Base-by-base conservation (phyloP, 2,329 filamentous ascomycete genomes). In the Penicillium fuscoglaucum region DNA sequence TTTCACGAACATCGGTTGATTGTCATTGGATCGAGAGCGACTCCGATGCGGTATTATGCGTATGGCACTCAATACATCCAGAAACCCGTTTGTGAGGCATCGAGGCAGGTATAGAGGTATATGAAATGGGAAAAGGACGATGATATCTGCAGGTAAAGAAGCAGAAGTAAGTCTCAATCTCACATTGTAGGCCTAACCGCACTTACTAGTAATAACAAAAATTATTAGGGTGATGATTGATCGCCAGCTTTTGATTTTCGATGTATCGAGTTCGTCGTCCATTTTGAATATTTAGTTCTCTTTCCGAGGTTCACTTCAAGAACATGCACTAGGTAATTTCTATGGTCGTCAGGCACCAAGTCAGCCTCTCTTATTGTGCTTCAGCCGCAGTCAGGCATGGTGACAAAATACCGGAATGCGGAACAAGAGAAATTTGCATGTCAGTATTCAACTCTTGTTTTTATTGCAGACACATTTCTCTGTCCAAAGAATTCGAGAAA, bases 161-260 rank as follows among this genome's bases (percentile, higher is more conserved):
- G 64, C 28, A 35, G 40, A 26, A 21, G 43, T 54, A 47, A 58
- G 57, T 10, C 17, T 31, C 28, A 29, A 24, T 19, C 41, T 19
- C 35, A 17, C 15, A 4, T 31, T 37, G 10, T 6, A 17, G 37
- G 7, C 17, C 1, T 7, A 13, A 7, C 10, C 35, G 17, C 21
- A 84, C 87, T 80, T 76, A 90, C 88, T 91, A 5, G 88, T 87
- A 41, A 89, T 44, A 35, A 90, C 77, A 66, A 91, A 91, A 45
- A 87, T 82, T 53, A 91, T 75, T 35, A 91, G 79, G 0, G 87
- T 90, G 57, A 90, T 74, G 50, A 91, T 90, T 17, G 88, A 90
- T 50, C 83, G 80, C 88, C 87, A 90, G 57, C 83, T 73, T 55
- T 73, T 82, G 66, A 91, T 90, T 63, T 81, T 74, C 48, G 72